A percentile compares a stretch with the other conserved stretches of the same genome.
Conservation (phyloP, 2,329 filamentous ascomycete genomes). For the Ascochyta pisi region DNA sequence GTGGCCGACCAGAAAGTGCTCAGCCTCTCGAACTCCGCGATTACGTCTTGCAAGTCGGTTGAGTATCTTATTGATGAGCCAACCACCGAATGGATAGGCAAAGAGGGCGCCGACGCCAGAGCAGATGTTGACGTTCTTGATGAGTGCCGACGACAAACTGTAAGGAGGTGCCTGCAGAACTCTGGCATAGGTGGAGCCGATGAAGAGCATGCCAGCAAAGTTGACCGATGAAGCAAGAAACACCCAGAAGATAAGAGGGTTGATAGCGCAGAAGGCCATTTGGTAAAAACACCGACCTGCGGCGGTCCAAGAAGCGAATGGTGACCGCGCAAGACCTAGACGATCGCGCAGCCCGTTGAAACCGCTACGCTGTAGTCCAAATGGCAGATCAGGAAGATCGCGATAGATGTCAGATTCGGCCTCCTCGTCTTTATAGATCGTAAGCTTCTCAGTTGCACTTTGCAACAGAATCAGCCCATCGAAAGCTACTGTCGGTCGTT, state of each 20-base stretch:
- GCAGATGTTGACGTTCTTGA: slow-evolving; percentile 31
- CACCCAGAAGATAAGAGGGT: slow-evolving; percentile 45
- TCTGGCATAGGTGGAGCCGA: slow-evolving; percentile 33
- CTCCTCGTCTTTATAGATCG: slow-evolving; percentile 45
- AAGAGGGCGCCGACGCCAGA: slow-evolving; percentile 29
- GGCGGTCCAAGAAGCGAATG: slow-evolving; percentile 36
- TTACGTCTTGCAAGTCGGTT: slow-evolving; percentile 33
- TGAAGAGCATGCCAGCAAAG: slow-evolving; percentile 40
- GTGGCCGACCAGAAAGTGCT: slow-evolving; percentile 41
- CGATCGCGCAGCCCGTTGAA: slow-evolving; percentile 21
- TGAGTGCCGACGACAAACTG: slow-evolving; percentile 20
- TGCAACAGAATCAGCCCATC: slow-evolving; percentile 52
- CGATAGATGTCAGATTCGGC: slow-evolving; percentile 34
- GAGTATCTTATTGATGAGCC: slow-evolving; percentile 20
- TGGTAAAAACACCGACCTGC: slow-evolving; percentile 35
- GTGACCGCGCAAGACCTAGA: slow-evolving; percentile 30
- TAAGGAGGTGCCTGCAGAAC: slow-evolving; percentile 34
- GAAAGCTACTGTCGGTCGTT: slow-evolving; percentile 51
- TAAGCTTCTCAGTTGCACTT: slow-evolving; percentile 49
- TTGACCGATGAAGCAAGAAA: slow-evolving; percentile 34
- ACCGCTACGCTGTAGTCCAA: slow-evolving; percentile 1
- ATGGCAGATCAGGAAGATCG: slow-evolving; percentile 30
- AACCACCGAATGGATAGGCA: slow-evolving; percentile 21
- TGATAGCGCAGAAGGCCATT: slow-evolving; percentile 36
- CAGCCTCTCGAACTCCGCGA: slow-evolving; percentile 38